Evolutionary conservation across 495 filamentous ascomycete genomes (phyloP).

Genomic region (Penicillium cataractarum): DNA sequence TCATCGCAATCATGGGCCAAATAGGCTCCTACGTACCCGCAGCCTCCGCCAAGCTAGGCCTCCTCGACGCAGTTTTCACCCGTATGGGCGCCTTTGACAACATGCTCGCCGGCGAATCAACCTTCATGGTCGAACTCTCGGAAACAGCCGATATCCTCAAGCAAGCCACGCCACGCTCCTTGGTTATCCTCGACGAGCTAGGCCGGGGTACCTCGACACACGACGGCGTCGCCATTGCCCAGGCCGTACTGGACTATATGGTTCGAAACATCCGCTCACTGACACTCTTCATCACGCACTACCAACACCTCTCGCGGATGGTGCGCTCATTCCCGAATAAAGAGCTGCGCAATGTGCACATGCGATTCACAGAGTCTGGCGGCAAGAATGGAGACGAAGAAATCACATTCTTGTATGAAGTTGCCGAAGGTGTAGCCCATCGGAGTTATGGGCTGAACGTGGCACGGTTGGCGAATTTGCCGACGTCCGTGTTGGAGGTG

Average conservation of each 20-base stretch:
- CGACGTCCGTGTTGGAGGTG: conserved; percentile 71
- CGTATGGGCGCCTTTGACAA: conserved; percentile 98
- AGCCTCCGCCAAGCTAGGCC: conserved; percentile 68
- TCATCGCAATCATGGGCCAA: conserved; percentile 92
- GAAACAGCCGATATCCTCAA: conserved; percentile 92
- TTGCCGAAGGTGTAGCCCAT: conserved; percentile 87
- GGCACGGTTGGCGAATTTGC: conserved; percentile 82
- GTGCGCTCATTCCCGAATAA: conserved; percentile 63
- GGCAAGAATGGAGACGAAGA: conserved; percentile 40
- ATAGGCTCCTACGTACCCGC: conserved; percentile 95
- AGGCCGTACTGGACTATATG: conserved; percentile 85
- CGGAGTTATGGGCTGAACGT: conserved; percentile 94
- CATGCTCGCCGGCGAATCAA: conserved; percentile 91
- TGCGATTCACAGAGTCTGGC: conserved; percentile 71
- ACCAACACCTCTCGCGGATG: conserved; percentile 79
- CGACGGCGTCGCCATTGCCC: conserved; percentile 94
- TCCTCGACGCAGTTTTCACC: conserved; percentile 91
- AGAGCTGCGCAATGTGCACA: conserved; percentile 76
- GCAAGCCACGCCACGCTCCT: conserved; percentile 73
- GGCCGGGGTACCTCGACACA: conserved; percentile 92
- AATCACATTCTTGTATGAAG: conserved; percentile 85
- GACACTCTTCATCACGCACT: conserved; percentile 95
- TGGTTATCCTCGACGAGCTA: conserved; percentile 95
- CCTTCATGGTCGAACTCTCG: conserved; percentile 96
- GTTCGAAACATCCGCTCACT: conserved; percentile 73